Conservation (phyloP, 2,329 filamentous ascomycete species). For the Scedosporium apiospermum region DNA sequence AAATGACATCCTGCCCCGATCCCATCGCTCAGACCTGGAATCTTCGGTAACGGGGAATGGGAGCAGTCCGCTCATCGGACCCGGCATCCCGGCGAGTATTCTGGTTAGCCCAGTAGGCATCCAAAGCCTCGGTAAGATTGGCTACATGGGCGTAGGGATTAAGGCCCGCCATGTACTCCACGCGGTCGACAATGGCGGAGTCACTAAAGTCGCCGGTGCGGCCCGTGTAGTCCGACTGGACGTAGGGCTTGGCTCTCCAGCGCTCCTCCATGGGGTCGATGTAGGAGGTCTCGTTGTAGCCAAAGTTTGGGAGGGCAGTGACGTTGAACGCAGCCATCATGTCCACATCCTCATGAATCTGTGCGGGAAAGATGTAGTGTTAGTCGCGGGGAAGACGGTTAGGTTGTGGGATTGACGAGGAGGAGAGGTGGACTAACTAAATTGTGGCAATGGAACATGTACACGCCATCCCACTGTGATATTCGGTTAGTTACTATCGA, state of each 20-base stretch:
- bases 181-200: neutral
- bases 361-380: too few relatives aligned
- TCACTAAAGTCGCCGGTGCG: neutral
- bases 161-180: neutral
- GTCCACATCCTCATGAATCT: constrained; percentile 33
- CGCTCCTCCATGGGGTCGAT: constrained; percentile 26
- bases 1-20: too few relatives aligned
- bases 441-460: constrained; percentile 41
- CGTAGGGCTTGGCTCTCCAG: constrained; percentile 16
- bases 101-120: neutral
- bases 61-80: neutral
- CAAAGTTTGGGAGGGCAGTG: constrained; percentile 23
- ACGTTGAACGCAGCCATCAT: constrained; percentile 40
- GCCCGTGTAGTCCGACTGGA: neutral
- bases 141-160: neutral
- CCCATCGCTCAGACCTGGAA: neutral
- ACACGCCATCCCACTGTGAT: constrained; percentile 36
- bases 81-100: neutral
- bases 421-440: too few relatives aligned
- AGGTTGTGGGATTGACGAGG: too few relatives aligned
- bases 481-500: neutral
- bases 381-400: too few relatives aligned
- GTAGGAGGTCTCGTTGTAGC: constrained; percentile 27
- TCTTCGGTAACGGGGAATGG: neutral
- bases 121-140: neutral